Evolutionary conservation across 2,329 filamentous ascomycete species (phyloP).

Genomic region (Ophiostoma sp.): DNA sequence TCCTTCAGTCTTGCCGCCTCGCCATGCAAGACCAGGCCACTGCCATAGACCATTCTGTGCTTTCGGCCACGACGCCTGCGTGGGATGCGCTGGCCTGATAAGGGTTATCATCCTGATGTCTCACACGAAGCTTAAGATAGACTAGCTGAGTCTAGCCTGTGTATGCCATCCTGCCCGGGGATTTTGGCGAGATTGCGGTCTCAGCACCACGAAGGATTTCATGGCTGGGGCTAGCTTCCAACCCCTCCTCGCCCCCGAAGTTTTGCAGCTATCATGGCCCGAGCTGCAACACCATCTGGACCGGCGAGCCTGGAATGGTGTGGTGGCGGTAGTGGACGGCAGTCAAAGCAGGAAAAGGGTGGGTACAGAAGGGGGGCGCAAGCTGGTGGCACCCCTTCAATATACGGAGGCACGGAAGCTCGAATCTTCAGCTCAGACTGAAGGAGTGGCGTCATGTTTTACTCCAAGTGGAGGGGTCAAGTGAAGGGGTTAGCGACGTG

Average conservation of each 20-base stretch:
- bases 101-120: not conserved
- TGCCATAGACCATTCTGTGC: not conserved
- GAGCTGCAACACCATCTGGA: not conserved
- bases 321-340: not conserved
- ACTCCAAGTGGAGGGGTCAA: not conserved
- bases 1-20: not conserved
- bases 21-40: not conserved
- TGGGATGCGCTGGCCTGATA: not conserved
- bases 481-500: not conserved
- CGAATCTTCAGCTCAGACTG: not conserved
- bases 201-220: not conserved
- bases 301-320: not conserved
- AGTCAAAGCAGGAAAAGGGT: not conserved
- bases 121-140: not conserved
- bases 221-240: not conserved
- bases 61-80: not conserved
- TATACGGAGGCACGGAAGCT: not conserved
- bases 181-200: constrained; percentile 10
- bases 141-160: not conserved
- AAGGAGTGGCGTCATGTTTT: not conserved
- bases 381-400: not conserved
- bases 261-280: not conserved
- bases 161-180: not conserved
- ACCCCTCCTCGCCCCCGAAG: not conserved
- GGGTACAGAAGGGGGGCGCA: not conserved